Evolutionary conservation across 2,329 filamentous ascomycete genomes (phyloP), one percentile per base, ranked within the genome.

Genomic region (Trichoderma sp.): DNA sequence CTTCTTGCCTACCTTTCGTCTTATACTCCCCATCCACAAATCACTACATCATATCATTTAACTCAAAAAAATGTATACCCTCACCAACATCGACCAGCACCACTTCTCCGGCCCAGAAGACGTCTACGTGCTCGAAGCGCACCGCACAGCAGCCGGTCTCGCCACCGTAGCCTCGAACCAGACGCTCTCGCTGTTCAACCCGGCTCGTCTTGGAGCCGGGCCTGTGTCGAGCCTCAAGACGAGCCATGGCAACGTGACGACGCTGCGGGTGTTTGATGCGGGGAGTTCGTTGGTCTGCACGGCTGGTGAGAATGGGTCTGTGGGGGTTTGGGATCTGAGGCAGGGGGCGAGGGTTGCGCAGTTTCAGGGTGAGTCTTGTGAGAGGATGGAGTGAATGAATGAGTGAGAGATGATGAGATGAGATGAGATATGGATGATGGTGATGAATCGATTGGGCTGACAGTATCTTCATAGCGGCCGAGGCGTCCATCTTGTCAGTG

Each of bases 161-260:
- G 88, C 87, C 1, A 85, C 87, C 19, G 91, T 91, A 68, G 87
- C 89, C 3, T 92, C 91, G 0, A 90, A 93, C 79, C 88, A 92
- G 78, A 85, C 83, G n/a, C 82, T 94, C 24, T 86, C 87, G 33
- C 79, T 92, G 21, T 86, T 94, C 72, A 85, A 92, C 76, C 86
- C 89, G 0, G 72, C 81, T 1, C 84, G 83, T 29, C 81, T 94
- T 29, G 82, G 83, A 66, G 76, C 82, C 3, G 83, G 86, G 0
- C 84, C 86, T 3, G 73, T 85, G 31, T 81, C 82, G 62, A 80
- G 80, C 10, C 79, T 88, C 59, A 76, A 78, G 43, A 86, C 85
- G 11, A 81, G 84, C 37, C 88, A 92, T 72, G 83, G 85, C 5
- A 91, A 91, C 71, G 81, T 93, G 72, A 89, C 89, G 16, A 88